These are phyloP conservation scores for Microascus cirrosus DNA, from an alignment of 2,329 filamentous ascomycete species.

Conservation along the genomic window DNA sequence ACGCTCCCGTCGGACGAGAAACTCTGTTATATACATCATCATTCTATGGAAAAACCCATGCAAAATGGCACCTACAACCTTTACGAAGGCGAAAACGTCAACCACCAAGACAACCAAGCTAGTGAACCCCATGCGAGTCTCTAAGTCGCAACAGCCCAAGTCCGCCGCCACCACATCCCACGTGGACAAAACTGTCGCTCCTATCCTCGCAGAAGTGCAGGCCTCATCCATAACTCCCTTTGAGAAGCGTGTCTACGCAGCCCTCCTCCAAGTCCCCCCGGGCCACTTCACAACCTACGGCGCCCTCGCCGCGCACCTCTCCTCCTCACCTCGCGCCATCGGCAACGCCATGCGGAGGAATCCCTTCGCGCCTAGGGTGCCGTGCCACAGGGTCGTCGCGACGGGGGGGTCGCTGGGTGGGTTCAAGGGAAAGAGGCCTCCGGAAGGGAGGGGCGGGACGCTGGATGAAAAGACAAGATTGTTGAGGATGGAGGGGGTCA, in stretches of 20 bases:
- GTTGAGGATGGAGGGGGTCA: slow-evolving; percentile 52
- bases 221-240: slow-evolving; percentile 25
- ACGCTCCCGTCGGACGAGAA: background rate
- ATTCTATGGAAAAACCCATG: background rate
- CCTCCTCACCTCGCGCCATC: slow-evolving; percentile 64
- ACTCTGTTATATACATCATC: background rate
- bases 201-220: background rate
- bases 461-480: slow-evolving; percentile 53
- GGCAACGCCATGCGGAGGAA: slow-evolving; percentile 69
- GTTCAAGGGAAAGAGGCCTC: slow-evolving; percentile 57
- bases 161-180: background rate
- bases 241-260: slow-evolving; percentile 55
- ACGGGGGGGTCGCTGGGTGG: slow-evolving; percentile 61
- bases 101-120: background rate
- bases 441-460: slow-evolving; percentile 48
- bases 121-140: background rate
- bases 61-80: background rate
- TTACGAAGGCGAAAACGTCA: slow-evolving; percentile 6
- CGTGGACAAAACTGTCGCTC: background rate
- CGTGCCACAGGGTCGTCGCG: slow-evolving; percentile 72
- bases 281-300: slow-evolving; percentile 72
- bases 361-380: slow-evolving; percentile 72
- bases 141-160: slow-evolving; percentile 1
- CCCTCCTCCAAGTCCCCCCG: slow-evolving; percentile 65
- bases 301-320: slow-evolving; percentile 54